Percentiles rank a stretch among this genome's conserved stretches.
Evolutionary conservation across 257 asterid species (phyloP).

Genomic region (Dorcoceras hygrometricum): DNA sequence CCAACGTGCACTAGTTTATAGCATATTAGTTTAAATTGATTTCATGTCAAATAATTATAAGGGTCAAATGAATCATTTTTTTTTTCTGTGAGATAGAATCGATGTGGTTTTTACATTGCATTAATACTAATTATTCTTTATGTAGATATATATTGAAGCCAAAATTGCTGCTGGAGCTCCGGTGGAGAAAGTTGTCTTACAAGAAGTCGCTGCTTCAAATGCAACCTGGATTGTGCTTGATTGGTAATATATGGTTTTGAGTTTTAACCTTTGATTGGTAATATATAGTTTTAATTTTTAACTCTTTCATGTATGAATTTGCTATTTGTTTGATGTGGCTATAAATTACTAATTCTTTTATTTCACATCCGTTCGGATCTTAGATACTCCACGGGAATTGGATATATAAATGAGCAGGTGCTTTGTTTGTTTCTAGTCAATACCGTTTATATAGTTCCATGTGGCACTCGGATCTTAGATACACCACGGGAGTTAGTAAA

Average conservation of each 20-base stretch:
- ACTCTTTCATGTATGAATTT: background rate
- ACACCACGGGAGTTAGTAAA: too few relatives aligned
- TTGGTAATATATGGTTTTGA: slow-evolving; percentile 43
- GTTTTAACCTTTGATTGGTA: slow-evolving; percentile 83
- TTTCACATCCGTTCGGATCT: background rate
- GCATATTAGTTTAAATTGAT: background rate
- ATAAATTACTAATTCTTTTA: too few relatives aligned
- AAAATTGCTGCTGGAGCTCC: slow-evolving; percentile 70
- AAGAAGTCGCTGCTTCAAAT: slow-evolving; percentile 52
- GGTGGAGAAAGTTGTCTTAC: slow-evolving; percentile 46
- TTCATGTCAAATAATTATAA: too few relatives aligned
- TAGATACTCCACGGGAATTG: background rate
- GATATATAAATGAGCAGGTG: background rate
- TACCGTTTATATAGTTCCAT: too few relatives aligned
- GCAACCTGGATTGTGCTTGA: slow-evolving; percentile 68
- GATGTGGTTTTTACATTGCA: background rate
- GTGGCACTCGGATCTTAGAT: too few relatives aligned
- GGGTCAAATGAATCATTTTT: too few relatives aligned
- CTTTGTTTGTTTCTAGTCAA: too few relatives aligned
- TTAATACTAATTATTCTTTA: slow-evolving; percentile 11
- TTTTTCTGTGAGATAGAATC: too few relatives aligned
- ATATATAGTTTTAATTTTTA: background rate
- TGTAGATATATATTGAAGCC: slow-evolving; percentile 62
- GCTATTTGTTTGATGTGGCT: background rate
- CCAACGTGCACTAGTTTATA: background rate